A percentile compares a stretch with the other conserved stretches of the same genome.
Conservation (phyloP, 2,329 filamentous ascomycete species). For the Clonostachys byssicola region DNA sequence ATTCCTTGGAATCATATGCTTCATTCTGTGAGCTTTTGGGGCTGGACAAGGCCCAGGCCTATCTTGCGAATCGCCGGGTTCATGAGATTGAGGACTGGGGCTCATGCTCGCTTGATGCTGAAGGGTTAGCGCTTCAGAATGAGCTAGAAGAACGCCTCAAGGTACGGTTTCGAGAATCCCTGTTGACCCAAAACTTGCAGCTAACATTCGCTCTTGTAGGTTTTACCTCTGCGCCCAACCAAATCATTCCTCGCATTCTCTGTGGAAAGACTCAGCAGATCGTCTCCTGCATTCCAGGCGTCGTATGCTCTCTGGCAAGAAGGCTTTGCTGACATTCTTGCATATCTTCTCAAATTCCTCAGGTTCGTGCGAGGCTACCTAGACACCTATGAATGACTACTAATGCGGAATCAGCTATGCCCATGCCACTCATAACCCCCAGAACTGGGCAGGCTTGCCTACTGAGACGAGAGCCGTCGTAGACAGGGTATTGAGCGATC, state of each 20-base stretch:
- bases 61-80: conserved; percentile 69
- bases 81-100: conserved; percentile 82
- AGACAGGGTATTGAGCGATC: conserved; percentile 79
- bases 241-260: conserved; percentile 92
- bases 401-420: conserved; percentile 58
- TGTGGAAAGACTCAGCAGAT: conserved; percentile 80
- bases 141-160: conserved; percentile 74
- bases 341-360: conserved; percentile 78
- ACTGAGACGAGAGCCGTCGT: conserved; percentile 74
- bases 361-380: conserved; percentile 37
- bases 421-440: conserved; percentile 84
- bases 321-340: conserved; percentile 76
- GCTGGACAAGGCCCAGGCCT: conserved; percentile 75
- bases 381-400: conserved; percentile 2
- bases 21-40: conserved; percentile 78
- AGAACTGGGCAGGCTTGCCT: conserved; percentile 77
- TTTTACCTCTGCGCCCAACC: conserved; percentile 77
- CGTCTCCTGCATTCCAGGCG: conserved; percentile 67
- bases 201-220: conserved; percentile 25
- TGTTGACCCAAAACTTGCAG: conserved; percentile 5
- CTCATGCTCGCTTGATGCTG: conserved; percentile 67
- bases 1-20: conserved; percentile 67
- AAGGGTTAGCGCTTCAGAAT: conserved; percentile 74
- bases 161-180: conserved; percentile 27
- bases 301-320: conserved; percentile 83